Evolutionary conservation across 1,284 basidiomycete species (phyloP), one percentile per base, ranked within the genome.

Genomic region (Sporisorium scitamineum): DNA sequence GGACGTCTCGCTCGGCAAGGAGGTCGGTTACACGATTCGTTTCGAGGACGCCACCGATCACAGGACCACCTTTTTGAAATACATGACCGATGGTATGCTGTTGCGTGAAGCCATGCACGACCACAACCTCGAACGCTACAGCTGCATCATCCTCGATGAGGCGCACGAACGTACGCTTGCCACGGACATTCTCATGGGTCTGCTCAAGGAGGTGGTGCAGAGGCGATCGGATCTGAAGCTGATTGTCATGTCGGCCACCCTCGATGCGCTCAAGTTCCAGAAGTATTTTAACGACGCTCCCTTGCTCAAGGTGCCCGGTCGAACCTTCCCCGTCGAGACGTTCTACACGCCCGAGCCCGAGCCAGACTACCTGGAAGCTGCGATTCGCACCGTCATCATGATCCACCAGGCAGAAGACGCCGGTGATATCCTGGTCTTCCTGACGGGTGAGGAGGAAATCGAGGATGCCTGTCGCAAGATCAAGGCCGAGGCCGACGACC

Each of bases 51-150:
- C 95, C 91, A 97, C 95, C 11, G 81, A 84, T 20, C 73, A 80
- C 29, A 48, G 75, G 16, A 78, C 75, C 18, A 84, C 79, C 7
- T 74, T 73, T 24, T 61, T 82, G 56, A 80, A 79, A 75, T 98
- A 99, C 88, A 97, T 99, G 95, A 99, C 96, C 13, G 96, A 99
- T 80, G 96, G 96, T 90, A 97, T 98, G 95, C 84, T 88, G 24
- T 89, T 97, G 29, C 92, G 95, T 42, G 95, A 98, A 88, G 95
- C 95, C 8, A 97, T 98, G 94, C 94, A 96, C 86, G 97, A 99
- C 86, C 92, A 93, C 32, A 89, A 91, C 53, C 90, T 98, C 29
- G 89, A 90, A 53, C 90, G 94, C 13, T 99, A 99, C 87, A 95
- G 94, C 34, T 97, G 95, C 18, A 94, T 99, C 86, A 97, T 99